A percentile compares a stretch with the other conserved stretches of the same genome.
Conservation (phyloP, 768 basidiomycete species). For the Mycena indigotica region DNA sequence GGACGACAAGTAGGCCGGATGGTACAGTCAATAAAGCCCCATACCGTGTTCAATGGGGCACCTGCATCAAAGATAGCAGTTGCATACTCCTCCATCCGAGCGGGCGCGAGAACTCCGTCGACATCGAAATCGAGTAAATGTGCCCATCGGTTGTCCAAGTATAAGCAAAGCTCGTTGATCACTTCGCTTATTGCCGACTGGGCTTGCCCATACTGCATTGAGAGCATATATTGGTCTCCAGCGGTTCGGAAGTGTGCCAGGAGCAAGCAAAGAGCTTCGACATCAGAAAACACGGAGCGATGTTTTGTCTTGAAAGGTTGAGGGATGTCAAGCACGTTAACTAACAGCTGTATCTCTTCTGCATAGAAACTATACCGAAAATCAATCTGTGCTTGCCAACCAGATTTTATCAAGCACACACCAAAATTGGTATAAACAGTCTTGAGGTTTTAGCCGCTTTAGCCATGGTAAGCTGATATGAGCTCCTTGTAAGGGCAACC, state of each 20-base stretch:
- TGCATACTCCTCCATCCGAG: slow-evolving; percentile 17
- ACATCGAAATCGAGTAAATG: slow-evolving; percentile 25
- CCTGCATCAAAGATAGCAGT: slow-evolving; percentile 17
- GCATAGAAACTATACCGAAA: slow-evolving; percentile 6
- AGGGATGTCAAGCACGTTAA: slow-evolving; percentile 15
- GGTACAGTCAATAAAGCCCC: slow-evolving; percentile 30
- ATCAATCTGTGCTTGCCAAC: not conserved
- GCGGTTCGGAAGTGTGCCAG: slow-evolving; percentile 19
- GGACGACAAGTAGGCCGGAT: slow-evolving; percentile 20
- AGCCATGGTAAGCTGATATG: not conserved
- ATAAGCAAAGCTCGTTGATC: slow-evolving; percentile 15
- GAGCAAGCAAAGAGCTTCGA: slow-evolving; percentile 24
- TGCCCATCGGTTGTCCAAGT: slow-evolving; percentile 22
- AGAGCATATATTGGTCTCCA: slow-evolving; percentile 17
- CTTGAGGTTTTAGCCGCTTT: not conserved
- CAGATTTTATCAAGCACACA: not conserved
- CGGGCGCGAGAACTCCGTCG: slow-evolving; percentile 13
- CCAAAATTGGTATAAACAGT: slow-evolving; percentile 9
- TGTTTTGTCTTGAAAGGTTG: slow-evolving; percentile 5
- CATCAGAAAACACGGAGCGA: slow-evolving; percentile 3
- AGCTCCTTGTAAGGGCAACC: too few relatives aligned
- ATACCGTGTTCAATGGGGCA: slow-evolving; percentile 18
- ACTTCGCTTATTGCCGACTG: slow-evolving; percentile 24
- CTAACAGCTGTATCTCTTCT: slow-evolving; percentile 5
- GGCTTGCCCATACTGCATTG: slow-evolving; percentile 18